These are phyloP conservation scores for Cryptococcus sp. DNA, from an alignment of 1,284 basidiomycete species.

Conservation along the genomic window DNA sequence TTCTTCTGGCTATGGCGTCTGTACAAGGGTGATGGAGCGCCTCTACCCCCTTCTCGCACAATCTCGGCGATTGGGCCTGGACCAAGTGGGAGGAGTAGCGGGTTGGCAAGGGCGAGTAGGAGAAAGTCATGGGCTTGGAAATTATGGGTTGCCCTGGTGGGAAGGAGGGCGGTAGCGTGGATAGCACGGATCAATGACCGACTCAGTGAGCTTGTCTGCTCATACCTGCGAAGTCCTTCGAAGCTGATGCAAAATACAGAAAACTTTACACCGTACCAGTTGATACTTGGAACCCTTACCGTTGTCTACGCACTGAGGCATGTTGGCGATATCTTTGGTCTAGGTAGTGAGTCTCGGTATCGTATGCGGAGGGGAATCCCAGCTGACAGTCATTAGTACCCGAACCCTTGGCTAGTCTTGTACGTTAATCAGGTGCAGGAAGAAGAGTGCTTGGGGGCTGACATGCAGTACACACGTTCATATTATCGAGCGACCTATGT, in stretches of 20 bases:
- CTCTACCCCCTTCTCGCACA: slow-evolving; percentile 34
- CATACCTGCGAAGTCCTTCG: background rate
- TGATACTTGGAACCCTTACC: slow-evolving; percentile 79
- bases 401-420: slow-evolving; percentile 82
- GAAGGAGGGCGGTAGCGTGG: slow-evolving; percentile 28
- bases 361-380: background rate
- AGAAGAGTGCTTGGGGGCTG: background rate
- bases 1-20: slow-evolving; percentile 85
- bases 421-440: slow-evolving; percentile 47
- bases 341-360: slow-evolving; percentile 58
- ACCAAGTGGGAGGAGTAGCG: slow-evolving; percentile 2
- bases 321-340: slow-evolving; percentile 77
- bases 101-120: slow-evolving; percentile 3
- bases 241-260: slow-evolving; percentile 51
- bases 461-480: slow-evolving; percentile 71
- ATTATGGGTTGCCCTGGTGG: slow-evolving; percentile 30
- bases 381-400: slow-evolving; percentile 56
- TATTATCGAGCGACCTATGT: slow-evolving; percentile 99
- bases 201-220: slow-evolving; percentile 29
- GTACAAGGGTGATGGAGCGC: slow-evolving; percentile 58
- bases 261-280: slow-evolving; percentile 89
- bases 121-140: slow-evolving; percentile 24
- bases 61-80: background rate
- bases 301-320: slow-evolving; percentile 78
- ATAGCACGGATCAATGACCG: slow-evolving; percentile 38